Conservation (phyloP, 73 alveolate species). For the Paramecium primaurelia region DNA sequence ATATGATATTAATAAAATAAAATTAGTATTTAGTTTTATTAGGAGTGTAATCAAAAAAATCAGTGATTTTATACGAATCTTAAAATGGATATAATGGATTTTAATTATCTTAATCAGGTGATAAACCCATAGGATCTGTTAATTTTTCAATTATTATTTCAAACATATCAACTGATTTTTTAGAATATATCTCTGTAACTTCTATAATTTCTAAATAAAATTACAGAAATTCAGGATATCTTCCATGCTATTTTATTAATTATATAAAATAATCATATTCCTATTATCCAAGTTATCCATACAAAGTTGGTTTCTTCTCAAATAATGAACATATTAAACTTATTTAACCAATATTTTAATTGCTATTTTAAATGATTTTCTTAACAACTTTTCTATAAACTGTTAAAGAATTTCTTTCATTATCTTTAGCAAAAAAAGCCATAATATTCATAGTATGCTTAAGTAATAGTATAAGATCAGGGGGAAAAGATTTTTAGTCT, state of each 20-base stretch:
- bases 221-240: conserved; percentile 34
- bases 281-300: background rate
- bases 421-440: conserved; percentile 35
- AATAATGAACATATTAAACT: background rate
- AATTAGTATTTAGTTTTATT: background rate
- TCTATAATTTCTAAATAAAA: conserved; percentile 17
- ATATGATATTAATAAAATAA: background rate
- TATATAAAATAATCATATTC: background rate
- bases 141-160: background rate
- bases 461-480: background rate
- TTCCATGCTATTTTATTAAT: background rate
- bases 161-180: background rate
- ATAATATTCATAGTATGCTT: background rate
- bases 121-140: background rate
- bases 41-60: conserved; percentile 13
- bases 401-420: conserved; percentile 1
- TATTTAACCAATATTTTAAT: conserved; percentile 35
- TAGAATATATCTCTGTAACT: conserved; percentile 1
- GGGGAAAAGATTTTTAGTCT: background rate
- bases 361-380: background rate
- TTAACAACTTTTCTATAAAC: conserved; percentile 13
- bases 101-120: background rate
- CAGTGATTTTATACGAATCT: background rate
- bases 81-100: background rate
- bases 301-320: conserved; percentile 5